Evolutionary conservation across 495 filamentous ascomycete species (phyloP), one percentile per base, ranked within the genome.

Genomic region (Friedmanniomyces endolithicus): DNA sequence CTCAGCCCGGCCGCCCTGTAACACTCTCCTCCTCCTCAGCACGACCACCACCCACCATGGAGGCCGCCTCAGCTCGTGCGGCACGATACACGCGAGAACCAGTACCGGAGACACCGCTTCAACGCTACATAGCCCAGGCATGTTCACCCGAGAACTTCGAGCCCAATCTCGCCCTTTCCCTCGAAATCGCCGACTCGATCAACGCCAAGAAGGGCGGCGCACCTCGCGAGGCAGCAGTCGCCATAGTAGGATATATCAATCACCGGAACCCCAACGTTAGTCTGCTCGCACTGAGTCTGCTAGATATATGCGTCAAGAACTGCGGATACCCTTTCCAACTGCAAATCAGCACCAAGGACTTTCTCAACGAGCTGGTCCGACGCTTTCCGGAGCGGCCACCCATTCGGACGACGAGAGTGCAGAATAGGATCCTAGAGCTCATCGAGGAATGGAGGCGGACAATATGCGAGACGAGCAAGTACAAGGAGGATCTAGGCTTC

Each of bases 291-390:
- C 77, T 98, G 66, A 73, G 63, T 51, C 82, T 98, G 50, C 84
- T 98, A 65, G 92, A 98, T 66, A 97, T 97, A 47, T 97, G 90
- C 69, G 92, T 96, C 68, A 98, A 98, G 73, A 98, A 98, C 70
- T 98, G 92, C 80, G 92, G 92, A 63, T 98, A 98, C 71, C 88
- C 94, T 17, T 98, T 98, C 70, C 92, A 98, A 58, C 82, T 98
- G 37, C 92, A 98, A 71, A 96, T 98, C 68, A 87, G 85, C 68
- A 97, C 92, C 53, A 98, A 98, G 68, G 92, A 98, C 63, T 97
- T 98, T 64, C 79, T 98, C 53, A 98, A 97, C 74, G 92, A 98
- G 76, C 83, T 98, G 58, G 92, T 98, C 25, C 84, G 92, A 55
- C 78, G 90, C 50, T 98, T 98, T 66, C 92, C 92, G 54, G 92